phyloP scores from a whole-genome alignment of 768 basidiomycete species.

The Lactarius sanguifluus region DNA sequence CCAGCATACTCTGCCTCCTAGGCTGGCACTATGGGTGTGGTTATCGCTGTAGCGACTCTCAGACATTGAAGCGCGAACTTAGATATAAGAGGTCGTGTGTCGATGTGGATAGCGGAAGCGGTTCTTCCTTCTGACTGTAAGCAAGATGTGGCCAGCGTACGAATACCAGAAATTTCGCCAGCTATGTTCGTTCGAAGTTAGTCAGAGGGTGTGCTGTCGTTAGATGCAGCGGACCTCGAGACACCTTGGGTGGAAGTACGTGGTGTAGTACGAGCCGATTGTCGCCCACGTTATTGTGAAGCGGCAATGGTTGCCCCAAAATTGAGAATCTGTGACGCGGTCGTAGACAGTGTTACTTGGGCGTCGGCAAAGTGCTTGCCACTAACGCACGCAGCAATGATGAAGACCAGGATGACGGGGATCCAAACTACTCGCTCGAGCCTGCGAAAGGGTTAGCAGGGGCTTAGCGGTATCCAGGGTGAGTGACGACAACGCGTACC shows the following conservation, averaged over 20 bases:
- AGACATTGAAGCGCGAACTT: constrained; percentile 50
- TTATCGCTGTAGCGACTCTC: constrained; percentile 65
- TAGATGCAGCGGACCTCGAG: constrained; percentile 45
- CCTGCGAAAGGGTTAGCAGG: constrained; percentile 39
- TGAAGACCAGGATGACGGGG: constrained; percentile 72
- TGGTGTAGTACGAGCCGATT: constrained; percentile 71
- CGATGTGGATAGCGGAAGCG: constrained; percentile 14
- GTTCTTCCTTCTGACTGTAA: constrained; percentile 50
- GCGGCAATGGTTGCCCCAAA: constrained; percentile 69
- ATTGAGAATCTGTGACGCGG: constrained; percentile 53
- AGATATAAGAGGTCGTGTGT: background rate
- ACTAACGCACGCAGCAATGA: constrained; percentile 71
- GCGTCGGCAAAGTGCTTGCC: constrained; percentile 62
- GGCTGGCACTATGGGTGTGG: constrained; percentile 51
- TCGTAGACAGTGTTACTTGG: constrained; percentile 51
- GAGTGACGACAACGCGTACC: constrained; percentile 37
- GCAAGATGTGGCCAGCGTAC: constrained; percentile 61
- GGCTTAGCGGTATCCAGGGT: background rate
- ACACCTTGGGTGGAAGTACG: constrained; percentile 59
- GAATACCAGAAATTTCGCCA: constrained; percentile 62
- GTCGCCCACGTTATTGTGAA: constrained; percentile 65
- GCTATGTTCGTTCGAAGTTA: constrained; percentile 35
- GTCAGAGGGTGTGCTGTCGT: background rate
- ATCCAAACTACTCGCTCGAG: constrained; percentile 79
- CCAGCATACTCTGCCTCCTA: constrained; percentile 56